Percentiles rank a stretch among this genome's conserved stretches.
phyloP scores from a whole-genome alignment of 805 yeast genomes.

The Teunomyces tritomae region DNA sequence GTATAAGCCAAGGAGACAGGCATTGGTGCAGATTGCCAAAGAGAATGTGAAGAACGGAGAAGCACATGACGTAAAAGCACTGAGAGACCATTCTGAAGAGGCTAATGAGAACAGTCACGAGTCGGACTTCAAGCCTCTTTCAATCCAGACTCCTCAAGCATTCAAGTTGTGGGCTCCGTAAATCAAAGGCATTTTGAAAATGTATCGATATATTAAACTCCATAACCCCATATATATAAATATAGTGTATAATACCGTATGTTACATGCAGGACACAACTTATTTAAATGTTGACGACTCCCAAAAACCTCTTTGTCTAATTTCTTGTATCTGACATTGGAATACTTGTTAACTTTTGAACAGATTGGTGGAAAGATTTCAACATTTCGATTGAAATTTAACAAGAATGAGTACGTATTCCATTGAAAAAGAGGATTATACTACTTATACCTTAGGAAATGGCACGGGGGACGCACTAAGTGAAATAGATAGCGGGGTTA shows the following conservation, averaged over 20 bases:
- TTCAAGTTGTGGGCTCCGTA: conserved; percentile 47
- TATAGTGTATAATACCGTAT: neutral
- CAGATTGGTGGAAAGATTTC: neutral
- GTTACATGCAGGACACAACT: neutral
- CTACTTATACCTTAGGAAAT: conserved; percentile 1
- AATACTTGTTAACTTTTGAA: too few relatives aligned
- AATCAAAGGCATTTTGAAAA: conserved; percentile 4
- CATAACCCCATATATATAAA: neutral
- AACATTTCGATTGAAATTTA: neutral
- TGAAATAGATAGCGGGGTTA: neutral
- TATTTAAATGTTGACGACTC: neutral
- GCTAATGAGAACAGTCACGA: conserved; percentile 10
- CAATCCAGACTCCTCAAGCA: conserved; percentile 40
- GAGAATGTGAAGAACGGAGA: conserved; percentile 8
- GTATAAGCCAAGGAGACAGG: conserved; percentile 30
- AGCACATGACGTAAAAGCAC: conserved; percentile 7
- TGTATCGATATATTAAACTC: neutral
- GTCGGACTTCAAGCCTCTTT: conserved; percentile 31
- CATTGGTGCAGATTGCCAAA: conserved; percentile 16
- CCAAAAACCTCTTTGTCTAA: too few relatives aligned
- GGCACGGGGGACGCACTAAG: neutral
- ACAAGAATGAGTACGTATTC: neutral
- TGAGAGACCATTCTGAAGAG: conserved; percentile 1
- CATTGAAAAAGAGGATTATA: neutral
- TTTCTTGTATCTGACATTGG: too few relatives aligned